Conservation (phyloP, 2,329 filamentous ascomycete genomes). For the Huntiella savannae region DNA sequence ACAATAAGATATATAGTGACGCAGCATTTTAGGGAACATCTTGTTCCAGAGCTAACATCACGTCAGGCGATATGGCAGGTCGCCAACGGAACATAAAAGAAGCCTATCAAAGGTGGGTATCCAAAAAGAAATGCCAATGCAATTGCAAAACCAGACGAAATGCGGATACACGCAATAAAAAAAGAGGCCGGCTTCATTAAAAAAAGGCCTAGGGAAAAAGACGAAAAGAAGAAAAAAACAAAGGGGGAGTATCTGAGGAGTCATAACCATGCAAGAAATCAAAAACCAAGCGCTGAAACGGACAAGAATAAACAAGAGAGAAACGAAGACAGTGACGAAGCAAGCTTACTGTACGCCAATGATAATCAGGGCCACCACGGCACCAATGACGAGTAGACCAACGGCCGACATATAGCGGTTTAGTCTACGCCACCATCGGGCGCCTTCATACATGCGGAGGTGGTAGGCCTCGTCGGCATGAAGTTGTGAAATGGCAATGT, state of each 20-base stretch:
- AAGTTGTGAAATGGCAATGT: conserved; percentile 4
- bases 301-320: conserved; percentile 1
- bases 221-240: conserved; percentile 4
- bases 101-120: not conserved
- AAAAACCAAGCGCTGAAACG: conserved; percentile 9
- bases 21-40: no score
- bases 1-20: no score
- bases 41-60: no score
- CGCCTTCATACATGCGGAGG: conserved; percentile 22
- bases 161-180: not conserved
- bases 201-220: not conserved
- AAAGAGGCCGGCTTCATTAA: not conserved
- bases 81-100: not conserved
- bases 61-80: no score
- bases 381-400: conserved; percentile 33
- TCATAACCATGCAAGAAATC: conserved; percentile 9
- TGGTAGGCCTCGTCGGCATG: conserved; percentile 5
- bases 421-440: conserved; percentile 39
- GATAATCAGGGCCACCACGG: conserved; percentile 31
- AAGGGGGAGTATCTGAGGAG: not conserved
- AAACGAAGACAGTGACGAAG: not conserved
- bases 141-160: not conserved
- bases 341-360: conserved; percentile 24
- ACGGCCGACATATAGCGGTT: conserved; percentile 40
- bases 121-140: not conserved